These are phyloP conservation scores for Asclepias syriaca DNA, from an alignment of 257 asterid genomes.

Conservation along the genomic window DNA sequence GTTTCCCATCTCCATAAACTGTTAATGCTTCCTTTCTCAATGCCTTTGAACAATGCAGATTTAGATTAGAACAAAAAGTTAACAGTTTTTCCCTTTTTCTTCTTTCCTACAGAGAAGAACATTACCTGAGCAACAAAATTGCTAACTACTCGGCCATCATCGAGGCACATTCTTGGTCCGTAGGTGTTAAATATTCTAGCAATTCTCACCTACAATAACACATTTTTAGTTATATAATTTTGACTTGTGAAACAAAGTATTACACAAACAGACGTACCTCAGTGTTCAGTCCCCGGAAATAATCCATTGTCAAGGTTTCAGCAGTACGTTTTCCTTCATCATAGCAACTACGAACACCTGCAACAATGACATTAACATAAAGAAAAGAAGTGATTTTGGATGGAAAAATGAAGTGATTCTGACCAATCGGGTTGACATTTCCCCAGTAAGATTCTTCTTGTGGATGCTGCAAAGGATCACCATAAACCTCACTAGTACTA, in stretches of 20 bases:
- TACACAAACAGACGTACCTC: slow-evolving; percentile 38
- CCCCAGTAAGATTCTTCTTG: slow-evolving; percentile 89
- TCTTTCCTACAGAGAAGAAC: background rate
- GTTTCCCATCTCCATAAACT: slow-evolving; percentile 93
- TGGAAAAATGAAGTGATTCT: slow-evolving; percentile 6
- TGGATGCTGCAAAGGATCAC: slow-evolving; percentile 89
- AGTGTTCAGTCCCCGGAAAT: slow-evolving; percentile 74
- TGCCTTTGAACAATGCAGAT: slow-evolving; percentile 29
- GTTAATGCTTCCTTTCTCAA: slow-evolving; percentile 76
- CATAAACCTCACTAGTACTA: slow-evolving; percentile 91
- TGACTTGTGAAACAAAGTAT: no score
- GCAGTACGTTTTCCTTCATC: slow-evolving; percentile 93
- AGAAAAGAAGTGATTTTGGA: no score
- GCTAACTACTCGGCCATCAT: slow-evolving; percentile 93
- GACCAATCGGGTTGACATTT: slow-evolving; percentile 90
- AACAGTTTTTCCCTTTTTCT: no score
- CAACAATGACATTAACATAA: background rate
- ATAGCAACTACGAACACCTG: slow-evolving; percentile 89
- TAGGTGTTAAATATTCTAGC: slow-evolving; percentile 91
- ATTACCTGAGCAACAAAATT: slow-evolving; percentile 87
- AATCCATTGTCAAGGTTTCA: slow-evolving; percentile 88
- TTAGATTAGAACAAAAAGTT: no score
- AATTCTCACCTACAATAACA: slow-evolving; percentile 59
- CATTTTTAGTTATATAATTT: background rate
- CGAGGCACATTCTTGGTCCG: slow-evolving; percentile 93